Base-by-base conservation (phyloP, 306 rosid species). In the Gastrolobium villosum region DNA sequence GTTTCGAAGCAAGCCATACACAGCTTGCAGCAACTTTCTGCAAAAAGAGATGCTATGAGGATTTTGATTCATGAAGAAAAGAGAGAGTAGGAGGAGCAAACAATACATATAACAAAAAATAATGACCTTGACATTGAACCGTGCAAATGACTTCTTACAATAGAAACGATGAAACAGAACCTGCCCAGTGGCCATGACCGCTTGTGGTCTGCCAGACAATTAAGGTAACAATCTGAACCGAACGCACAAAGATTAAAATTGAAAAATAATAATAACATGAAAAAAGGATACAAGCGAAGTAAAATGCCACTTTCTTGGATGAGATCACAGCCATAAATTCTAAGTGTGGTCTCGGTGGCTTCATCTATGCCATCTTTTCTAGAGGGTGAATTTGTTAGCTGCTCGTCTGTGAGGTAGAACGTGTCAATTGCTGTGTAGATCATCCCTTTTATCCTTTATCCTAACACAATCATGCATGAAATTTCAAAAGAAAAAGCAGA, bases 21-120 rank as follows among this genome's bases (percentile, higher is more conserved):
- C 96, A 89, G 84, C 99, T 90, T 43, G 99, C 96, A 65, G 98
- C 94, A 85, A 95, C 98, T 95, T 95, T 93, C 99, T 95, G 90
- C 75, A 85, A 63, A 81, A 67, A 26, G 2, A 30, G 11, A 54
- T 4, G 13, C 35, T 28, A 40, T 68, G 63, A 82, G 69, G 63
- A 74, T 30, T 53, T 52, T 14, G 28, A 54, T 70, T 55, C 46
- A 31, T 5, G 10, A 64, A 50, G 28, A 35, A 76, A 5, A 31
- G 0, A 63, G 64, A 68, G 31, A 79, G 26, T 20, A 28, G 54
- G 5, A 46, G 36, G 10, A 70, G 31, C 1, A 53, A 61, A 44
- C 31, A 28, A 64, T 36, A 57, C n/a, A 44, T 48, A 73, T 14
- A 5, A 14, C 4, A 72, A n/a, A 67, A 49, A 32, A 68, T 61